Evolutionary conservation across 2,329 filamentous ascomycete genomes (phyloP).

Genomic region (Plectosphaerella cucumerina): DNA sequence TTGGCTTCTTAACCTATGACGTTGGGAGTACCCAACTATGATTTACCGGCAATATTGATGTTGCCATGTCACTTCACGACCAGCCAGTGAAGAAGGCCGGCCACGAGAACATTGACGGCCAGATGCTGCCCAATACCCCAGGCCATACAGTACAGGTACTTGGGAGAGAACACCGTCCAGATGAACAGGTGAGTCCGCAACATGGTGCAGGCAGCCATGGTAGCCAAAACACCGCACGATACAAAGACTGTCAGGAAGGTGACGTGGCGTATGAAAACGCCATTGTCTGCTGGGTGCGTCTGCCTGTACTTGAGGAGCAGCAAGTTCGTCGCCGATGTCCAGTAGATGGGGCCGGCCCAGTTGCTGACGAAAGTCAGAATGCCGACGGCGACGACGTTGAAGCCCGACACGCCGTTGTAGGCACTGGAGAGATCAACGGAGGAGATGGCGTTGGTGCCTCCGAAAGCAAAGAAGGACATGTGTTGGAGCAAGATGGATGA

Average conservation of each 20-base stretch:
- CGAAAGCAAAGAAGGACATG: constrained; percentile 82
- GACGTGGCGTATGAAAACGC: constrained; percentile 48
- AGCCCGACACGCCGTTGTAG: constrained; percentile 85
- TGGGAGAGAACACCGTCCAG: constrained; percentile 98
- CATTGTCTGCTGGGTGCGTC: constrained; percentile 18
- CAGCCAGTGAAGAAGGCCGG: constrained; percentile 54
- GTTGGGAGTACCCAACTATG: too few species aligned
- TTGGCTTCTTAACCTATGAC: too few species aligned
- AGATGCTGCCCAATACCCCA: constrained; percentile 85
- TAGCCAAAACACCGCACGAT: constrained; percentile 59
- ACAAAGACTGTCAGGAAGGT: constrained; percentile 67
- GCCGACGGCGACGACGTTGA: constrained; percentile 78
- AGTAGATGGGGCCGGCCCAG: constrained; percentile 90
- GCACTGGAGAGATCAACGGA: constrained; percentile 92
- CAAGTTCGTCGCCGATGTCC: constrained; percentile 63
- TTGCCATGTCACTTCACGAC: constrained; percentile 15
- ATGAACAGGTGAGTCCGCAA: constrained; percentile 91
- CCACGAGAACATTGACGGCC: constrained; percentile 61
- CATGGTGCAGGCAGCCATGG: constrained; percentile 85
- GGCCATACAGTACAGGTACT: constrained; percentile 87
- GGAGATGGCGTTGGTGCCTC: constrained; percentile 90
- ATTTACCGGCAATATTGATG: too few species aligned
- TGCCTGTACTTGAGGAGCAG: constrained; percentile 42
- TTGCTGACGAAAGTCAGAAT: constrained; percentile 82
- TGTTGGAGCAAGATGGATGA: constrained; percentile 75